Evolutionary conservation across 257 asterid species (phyloP), one percentile per base, ranked within the genome.

Genomic region (Solanum paucissectum): DNA sequence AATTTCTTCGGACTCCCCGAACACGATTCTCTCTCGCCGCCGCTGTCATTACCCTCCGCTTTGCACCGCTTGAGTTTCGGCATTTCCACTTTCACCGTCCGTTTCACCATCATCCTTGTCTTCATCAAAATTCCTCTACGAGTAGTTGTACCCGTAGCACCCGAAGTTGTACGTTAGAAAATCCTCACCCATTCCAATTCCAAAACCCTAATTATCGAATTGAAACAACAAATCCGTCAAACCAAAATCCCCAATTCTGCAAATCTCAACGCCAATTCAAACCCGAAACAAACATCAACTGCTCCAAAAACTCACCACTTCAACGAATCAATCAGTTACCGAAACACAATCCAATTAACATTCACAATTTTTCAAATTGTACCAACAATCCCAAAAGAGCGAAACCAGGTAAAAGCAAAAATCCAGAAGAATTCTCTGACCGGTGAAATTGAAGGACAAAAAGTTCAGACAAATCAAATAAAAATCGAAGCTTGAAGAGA

Each of bases 51-150:
- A 87, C 83, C 93, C 42, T 90, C 95, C 46, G 86, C 87, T 73
- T 92, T 89, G 86, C 95, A 92, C 29, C 97, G 95, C 89, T 96
- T 96, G 25, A 94, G 89, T 87, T 94, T 94, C 87, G 98, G 97
- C 98, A 93, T 96, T 89, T 89, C 92, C 46, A 86, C 29, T 88
- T 87, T 83, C 85, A 40, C 66, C 71, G 88, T 88, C 84, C 60
- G 87, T 60, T 89, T 88, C 89, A 87, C 88, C 87, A 90, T 90
- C 96, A 94, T 92, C 40, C 25, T 84, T 83, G 58, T 37, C 34
- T 40, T 32, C 86, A 40, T 76, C 60, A 76, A 76, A 76, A 40
- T 40, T 25, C 84, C 40, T 60, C 33, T 44, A 44, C 85, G 40
- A 44, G 5, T 6, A 49, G 27, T 25, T 89, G 86, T 87, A 88